Conservation (phyloP, 495 filamentous ascomycete genomes). For the Cercophora samala region DNA sequence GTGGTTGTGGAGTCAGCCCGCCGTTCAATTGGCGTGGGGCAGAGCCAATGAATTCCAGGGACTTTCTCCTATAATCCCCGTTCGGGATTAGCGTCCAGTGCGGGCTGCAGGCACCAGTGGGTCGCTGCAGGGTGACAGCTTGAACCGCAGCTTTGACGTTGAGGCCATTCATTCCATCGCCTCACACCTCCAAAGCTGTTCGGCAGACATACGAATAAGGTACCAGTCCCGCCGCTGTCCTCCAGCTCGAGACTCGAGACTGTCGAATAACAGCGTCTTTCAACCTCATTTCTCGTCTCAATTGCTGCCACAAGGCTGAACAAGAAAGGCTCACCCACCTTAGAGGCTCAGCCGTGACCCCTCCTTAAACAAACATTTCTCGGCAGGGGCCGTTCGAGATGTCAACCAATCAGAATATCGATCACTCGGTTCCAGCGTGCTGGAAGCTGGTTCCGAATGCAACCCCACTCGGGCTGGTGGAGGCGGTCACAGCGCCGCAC, state of each 20-base stretch:
- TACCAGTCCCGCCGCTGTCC: too few relatives aligned
- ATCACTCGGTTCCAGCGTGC: conserved; percentile 27
- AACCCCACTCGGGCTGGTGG: conserved; percentile 4
- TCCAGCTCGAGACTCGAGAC: too few relatives aligned
- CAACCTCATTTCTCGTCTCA: not conserved
- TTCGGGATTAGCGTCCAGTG: not conserved
- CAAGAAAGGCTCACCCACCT: too few relatives aligned
- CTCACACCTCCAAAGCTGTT: not conserved
- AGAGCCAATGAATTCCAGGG: not conserved
- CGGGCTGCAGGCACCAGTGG: not conserved
- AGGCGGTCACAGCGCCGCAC: conserved; percentile 5
- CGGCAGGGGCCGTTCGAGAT: not conserved
- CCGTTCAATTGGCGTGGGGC: conserved; percentile 2
- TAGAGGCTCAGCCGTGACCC: not conserved
- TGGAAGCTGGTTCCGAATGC: conserved; percentile 25
- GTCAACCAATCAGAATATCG: conserved; percentile 24
- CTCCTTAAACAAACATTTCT: conserved; percentile 1
- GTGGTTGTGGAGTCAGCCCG: not conserved
- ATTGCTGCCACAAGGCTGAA: not conserved
- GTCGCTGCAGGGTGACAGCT: conserved; percentile 8
- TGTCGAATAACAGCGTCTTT: too few relatives aligned
- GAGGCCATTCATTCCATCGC: not conserved
- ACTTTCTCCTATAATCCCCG: not conserved
- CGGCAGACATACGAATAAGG: too few relatives aligned
- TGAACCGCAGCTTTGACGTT: not conserved